A percentile compares a stretch with the other conserved stretches of the same genome.
These are phyloP conservation scores for Zoysia japonica DNA, from an alignment of 176 grass and related monocot genomes.

Conservation along the genomic window DNA sequence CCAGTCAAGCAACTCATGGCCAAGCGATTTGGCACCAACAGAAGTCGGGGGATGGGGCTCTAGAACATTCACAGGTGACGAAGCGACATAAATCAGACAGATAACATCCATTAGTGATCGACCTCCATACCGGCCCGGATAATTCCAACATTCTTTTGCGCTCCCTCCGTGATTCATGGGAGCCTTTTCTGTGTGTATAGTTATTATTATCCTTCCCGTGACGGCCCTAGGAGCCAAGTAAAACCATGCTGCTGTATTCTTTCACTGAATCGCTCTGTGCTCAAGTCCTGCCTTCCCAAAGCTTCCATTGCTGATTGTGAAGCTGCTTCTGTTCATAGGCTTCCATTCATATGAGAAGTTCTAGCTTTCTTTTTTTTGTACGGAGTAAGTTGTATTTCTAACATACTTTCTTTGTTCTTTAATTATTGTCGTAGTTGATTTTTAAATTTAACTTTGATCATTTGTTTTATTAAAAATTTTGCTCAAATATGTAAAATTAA, in stretches of 20 bases:
- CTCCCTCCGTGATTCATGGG: not conserved
- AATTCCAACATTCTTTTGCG: constrained; percentile 41
- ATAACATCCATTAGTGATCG: constrained; percentile 30
- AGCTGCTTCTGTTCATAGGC: constrained; percentile 65
- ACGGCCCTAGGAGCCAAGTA: constrained; percentile 1
- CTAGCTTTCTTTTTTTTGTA: constrained; percentile 11
- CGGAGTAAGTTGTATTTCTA: no score
- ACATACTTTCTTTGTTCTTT: no score
- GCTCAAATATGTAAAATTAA: no score
- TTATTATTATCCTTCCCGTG: constrained; percentile 35
- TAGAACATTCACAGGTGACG: constrained; percentile 45
- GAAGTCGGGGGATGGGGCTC: constrained; percentile 6
- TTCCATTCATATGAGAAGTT: constrained; percentile 65
- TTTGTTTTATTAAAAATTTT: no score
- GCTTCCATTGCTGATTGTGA: constrained; percentile 61
- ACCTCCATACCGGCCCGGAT: not conserved
- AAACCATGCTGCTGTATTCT: constrained; percentile 48
- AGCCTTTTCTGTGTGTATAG: constrained; percentile 54
- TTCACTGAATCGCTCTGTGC: constrained; percentile 44
- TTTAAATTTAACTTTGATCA: no score
- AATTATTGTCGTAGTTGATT: no score
- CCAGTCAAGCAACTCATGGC: constrained; percentile 20
- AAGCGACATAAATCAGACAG: constrained; percentile 60
- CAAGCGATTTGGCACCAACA: constrained; percentile 32
- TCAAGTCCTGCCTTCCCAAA: constrained; percentile 26